These are phyloP conservation scores for Stentor coeruleus DNA, from an alignment of 73 alveolate species.

Conservation along the genomic window DNA sequence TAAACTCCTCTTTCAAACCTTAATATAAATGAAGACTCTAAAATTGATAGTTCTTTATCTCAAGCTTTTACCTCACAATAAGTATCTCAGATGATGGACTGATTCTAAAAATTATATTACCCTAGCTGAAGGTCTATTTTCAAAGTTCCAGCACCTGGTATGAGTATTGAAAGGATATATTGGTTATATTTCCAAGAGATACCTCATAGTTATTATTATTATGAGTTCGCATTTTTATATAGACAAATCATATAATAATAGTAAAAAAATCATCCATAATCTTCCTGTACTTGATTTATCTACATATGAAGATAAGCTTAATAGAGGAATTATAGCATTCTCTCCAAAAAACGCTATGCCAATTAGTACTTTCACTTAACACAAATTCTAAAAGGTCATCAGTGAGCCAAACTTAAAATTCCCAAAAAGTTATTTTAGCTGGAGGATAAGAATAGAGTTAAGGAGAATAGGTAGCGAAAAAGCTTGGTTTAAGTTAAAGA, in stretches of 20 bases:
- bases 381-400: not conserved
- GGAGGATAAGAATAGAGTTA: not conserved
- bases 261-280: not conserved
- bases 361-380: slow-evolving; percentile 2
- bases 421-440: not conserved
- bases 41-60: not conserved
- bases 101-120: not conserved
- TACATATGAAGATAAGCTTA: slow-evolving; percentile 14
- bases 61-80: not conserved
- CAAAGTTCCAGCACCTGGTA: slow-evolving; percentile 21
- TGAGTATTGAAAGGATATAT: slow-evolving; percentile 8
- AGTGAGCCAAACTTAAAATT: not conserved
- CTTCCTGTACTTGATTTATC: slow-evolving; percentile 4
- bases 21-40: not conserved
- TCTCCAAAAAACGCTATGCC: not conserved
- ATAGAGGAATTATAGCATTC: slow-evolving; percentile 5
- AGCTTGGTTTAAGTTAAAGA: not conserved
- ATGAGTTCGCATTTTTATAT: not conserved
- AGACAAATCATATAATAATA: not conserved
- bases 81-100: slow-evolving; percentile 20
- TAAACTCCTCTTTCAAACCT: not conserved
- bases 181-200: not conserved
- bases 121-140: not conserved
- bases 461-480: not conserved
- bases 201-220: not conserved